Evolutionary conservation across 2,329 filamentous ascomycete genomes (phyloP).

Genomic region (Paecilomyces formosus): DNA sequence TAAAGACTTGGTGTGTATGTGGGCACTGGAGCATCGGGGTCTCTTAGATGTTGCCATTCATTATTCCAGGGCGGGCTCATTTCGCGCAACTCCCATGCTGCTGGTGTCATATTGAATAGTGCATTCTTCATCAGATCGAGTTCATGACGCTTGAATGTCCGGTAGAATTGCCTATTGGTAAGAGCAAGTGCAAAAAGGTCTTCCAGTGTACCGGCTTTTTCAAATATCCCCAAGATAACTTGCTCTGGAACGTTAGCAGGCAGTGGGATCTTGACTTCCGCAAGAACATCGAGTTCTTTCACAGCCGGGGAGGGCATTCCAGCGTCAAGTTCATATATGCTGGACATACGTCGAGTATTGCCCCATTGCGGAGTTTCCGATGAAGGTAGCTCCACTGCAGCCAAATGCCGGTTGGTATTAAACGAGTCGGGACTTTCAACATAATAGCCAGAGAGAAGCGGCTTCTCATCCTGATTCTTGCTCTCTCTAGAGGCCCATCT

Average conservation of each 20-base stretch:
- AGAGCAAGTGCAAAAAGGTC: conserved; percentile 50
- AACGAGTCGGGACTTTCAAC: background rate
- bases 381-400: background rate
- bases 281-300: conserved; percentile 1
- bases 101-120: conserved; percentile 46
- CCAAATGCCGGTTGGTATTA: background rate
- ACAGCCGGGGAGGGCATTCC: conserved; percentile 13
- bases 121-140: conserved; percentile 46
- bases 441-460: background rate
- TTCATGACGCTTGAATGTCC: conserved; percentile 51
- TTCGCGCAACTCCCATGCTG: conserved; percentile 55
- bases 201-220: conserved; percentile 41
- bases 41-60: conserved; percentile 30
- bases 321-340: conserved; percentile 27
- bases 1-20: conserved; percentile 50
- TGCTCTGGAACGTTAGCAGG: conserved; percentile 38
- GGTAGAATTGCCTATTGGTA: conserved; percentile 50
- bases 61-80: conserved; percentile 47
- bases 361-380: background rate
- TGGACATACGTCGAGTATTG: background rate
- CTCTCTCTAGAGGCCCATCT: background rate
- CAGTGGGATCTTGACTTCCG: conserved; percentile 23
- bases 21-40: conserved; percentile 40
- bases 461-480: background rate
- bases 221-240: conserved; percentile 47